A percentile compares a stretch with the other conserved stretches of the same genome.
These are phyloP conservation scores for Platismatia glauca DNA, from an alignment of 495 filamentous ascomycete genomes.

Conservation along the genomic window DNA sequence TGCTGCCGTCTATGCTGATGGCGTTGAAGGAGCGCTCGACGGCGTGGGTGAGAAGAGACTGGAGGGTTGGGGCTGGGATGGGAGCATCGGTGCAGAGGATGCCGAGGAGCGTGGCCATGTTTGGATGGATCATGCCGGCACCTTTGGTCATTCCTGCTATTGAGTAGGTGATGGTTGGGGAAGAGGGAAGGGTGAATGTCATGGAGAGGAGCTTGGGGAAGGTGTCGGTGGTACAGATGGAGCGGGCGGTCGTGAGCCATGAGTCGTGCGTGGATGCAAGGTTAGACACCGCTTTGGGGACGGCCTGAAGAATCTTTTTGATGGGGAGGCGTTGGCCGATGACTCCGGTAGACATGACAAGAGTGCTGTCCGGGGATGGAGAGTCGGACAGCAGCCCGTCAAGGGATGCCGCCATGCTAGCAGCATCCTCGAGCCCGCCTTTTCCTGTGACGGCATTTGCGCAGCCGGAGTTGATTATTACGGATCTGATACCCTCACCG, in stretches of 20 bases:
- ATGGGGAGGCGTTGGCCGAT: constrained; percentile 94
- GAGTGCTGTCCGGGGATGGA: constrained; percentile 42
- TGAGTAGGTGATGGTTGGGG: constrained; percentile 62
- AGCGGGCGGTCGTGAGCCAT: constrained; percentile 74
- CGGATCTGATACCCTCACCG: constrained; percentile 63
- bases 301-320: constrained; percentile 72
- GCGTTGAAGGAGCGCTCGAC: constrained; percentile 88
- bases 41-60: constrained; percentile 60
- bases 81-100: constrained; percentile 91
- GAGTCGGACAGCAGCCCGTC: constrained; percentile 49
- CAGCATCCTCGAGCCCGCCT: constrained; percentile 81
- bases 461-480: constrained; percentile 92
- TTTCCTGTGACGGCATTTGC: constrained; percentile 97
- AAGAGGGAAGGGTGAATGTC: constrained; percentile 77
- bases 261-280: constrained; percentile 69
- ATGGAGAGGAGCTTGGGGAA: constrained; percentile 92
- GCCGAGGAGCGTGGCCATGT: constrained; percentile 95
- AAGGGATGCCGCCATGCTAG: constrained; percentile 62
- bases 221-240: constrained; percentile 98
- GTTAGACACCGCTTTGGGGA: constrained; percentile 62
- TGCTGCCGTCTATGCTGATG: constrained; percentile 95
- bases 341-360: constrained; percentile 97
- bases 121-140: constrained; percentile 98
- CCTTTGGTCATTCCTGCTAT: constrained; percentile 97
- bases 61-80: constrained; percentile 59